Evolutionary conservation across 805 yeast species (phyloP), one percentile per base, ranked within the genome.

Genomic region (Zygosaccharomyces gambellarensis): DNA sequence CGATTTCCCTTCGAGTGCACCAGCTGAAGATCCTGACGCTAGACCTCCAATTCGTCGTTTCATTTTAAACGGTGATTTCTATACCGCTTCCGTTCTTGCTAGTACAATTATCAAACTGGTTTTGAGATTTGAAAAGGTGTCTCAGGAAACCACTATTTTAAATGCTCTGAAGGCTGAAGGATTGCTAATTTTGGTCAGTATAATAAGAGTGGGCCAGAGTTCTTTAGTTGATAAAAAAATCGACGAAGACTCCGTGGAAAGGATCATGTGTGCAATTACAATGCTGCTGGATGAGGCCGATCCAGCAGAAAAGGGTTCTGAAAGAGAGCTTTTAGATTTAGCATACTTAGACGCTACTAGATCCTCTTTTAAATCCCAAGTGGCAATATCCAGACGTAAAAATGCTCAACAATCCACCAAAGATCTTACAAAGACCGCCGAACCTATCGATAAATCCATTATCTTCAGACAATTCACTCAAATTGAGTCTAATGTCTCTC

Each of bases 241-340:
- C 54, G 97, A 94, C 64, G 99, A 94, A 71, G 99, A 95, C 71
- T 87, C 97, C 2, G 81, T 86, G n/a, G 99, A 94, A 71, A 82
- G 98, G 72, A 84, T 94, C 49, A 74, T 90, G 68, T 77, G 92
- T n/a, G 90, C 92, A 65, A 80, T 94, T 60, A 82, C 87, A 59
- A 81, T 86, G 51, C 76, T 95, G 59, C 55, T 67, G 64, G 64
- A 60, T 47, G 92, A 85, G 53, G 83, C 82, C 36, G 75, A 80
- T 49, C 76, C 77, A 39, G 64, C 69, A 27, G 74, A 75, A 46
- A 70, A 67, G 47, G 60, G 72, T 10, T 45, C 58, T 10, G 79
- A 79, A 51, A 63, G 63, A 39, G 57, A 69, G 39, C 57, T 74
- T 14, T 64, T 78, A 52, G 83, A 84, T 54, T 55, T 73, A 43